Evolutionary conservation across 768 basidiomycete genomes (phyloP).

Genomic region (Mycena albidolilacea): DNA sequence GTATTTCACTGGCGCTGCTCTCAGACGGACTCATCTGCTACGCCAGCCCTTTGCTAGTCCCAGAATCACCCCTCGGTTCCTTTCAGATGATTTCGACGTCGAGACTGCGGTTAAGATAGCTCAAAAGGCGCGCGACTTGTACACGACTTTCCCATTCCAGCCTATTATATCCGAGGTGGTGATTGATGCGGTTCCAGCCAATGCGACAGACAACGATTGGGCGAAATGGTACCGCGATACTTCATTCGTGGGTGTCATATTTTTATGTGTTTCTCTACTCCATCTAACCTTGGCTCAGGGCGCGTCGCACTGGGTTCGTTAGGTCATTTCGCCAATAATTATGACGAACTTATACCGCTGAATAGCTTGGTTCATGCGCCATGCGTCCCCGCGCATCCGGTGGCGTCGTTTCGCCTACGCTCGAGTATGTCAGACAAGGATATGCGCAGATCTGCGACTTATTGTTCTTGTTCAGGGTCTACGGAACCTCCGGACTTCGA

Average conservation of each 20-base stretch:
- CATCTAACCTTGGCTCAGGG: slow-evolving; percentile 10
- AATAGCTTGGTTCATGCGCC: slow-evolving; percentile 37
- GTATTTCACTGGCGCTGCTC: neutral
- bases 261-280: neutral
- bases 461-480: slow-evolving; percentile 44
- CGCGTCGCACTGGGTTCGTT: slow-evolving; percentile 34
- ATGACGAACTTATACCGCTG: neutral
- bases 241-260: slow-evolving; percentile 18
- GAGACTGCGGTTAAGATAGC: slow-evolving; percentile 24
- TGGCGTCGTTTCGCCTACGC: slow-evolving; percentile 45
- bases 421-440: slow-evolving; percentile 19
- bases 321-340: neutral
- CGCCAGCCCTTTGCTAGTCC: slow-evolving; percentile 27
- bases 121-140: slow-evolving; percentile 20
- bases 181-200: slow-evolving; percentile 28
- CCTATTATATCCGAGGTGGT: slow-evolving; percentile 32
- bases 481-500: slow-evolving; percentile 58
- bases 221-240: slow-evolving; percentile 28
- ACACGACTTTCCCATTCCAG: slow-evolving; percentile 12
- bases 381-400: slow-evolving; percentile 43
- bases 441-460: neutral
- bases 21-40: neutral
- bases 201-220: slow-evolving; percentile 33
- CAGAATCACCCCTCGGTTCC: slow-evolving; percentile 32
- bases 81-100: slow-evolving; percentile 34